Evolutionary conservation across 164 flowering plant species (phyloP), one percentile per base, ranked within the genome.

Genomic region (Magnolia officinalis): DNA sequence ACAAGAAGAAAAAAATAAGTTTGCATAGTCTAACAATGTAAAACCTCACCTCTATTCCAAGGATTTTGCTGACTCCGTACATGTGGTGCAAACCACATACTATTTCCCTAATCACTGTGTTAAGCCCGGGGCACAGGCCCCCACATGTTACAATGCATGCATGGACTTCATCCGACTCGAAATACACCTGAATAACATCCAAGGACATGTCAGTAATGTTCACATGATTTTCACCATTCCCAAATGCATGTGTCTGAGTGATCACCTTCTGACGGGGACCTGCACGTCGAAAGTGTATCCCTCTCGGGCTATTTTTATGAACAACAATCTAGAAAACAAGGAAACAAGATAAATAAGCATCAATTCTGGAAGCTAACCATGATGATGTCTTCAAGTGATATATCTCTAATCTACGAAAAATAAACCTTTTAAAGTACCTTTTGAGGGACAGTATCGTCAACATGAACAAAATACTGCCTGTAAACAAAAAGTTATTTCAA

Each of bases 81-180:
- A 96, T 93, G 78, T 93, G 78, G 77, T 89, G 50, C 78, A 96
- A 81, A 68, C 93, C 89, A 29, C 94, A 90, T 6, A 96, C 98
- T n/a, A 96, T 82, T 79, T 96, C 99, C 81, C 99, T 86, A 61
- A 95, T 90, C 76, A 95, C 98, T 2, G 99, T 95, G 85, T 95
- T 95, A 70, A 95, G 90, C 20, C 99, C 99, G 67, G 98, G 99
- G 80, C 99, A 96, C n/a, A 96, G 83, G 45, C 99, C 98, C 52
- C 99, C 98, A 79, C 99, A 96, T 71, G 99, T 96, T n/a, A 96
- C 98, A 51, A 96, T 92, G 77, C 96, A 91, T 6, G 99, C 97
- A 71, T 82, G 90, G 64, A 96, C 99, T 70, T 96, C 99, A 80
- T 94, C 98, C 0, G 99, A 79, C 31, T 90, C 86, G 83, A 90